These are phyloP conservation scores for Magnaporthales sp. DNA, from an alignment of 2,329 filamentous ascomycete genomes.

Conservation along the genomic window DNA sequence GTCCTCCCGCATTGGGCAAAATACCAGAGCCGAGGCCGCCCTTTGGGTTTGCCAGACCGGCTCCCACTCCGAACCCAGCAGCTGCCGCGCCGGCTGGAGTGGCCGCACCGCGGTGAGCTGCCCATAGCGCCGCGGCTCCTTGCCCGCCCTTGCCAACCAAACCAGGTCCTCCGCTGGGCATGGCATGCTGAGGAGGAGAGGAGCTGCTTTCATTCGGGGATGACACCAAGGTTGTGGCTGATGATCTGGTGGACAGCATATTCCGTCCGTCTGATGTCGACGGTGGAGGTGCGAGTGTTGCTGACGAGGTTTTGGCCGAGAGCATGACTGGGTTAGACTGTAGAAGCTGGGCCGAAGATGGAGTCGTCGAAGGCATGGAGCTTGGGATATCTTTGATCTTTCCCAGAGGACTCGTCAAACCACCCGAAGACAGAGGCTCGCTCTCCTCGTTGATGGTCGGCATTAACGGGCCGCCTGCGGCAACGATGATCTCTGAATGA, in stretches of 20 bases:
- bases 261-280: neutral
- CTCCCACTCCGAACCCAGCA: neutral
- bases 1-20: neutral
- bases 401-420: neutral
- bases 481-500: neutral
- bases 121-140: neutral
- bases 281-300: neutral
- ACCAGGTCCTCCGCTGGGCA: neutral
- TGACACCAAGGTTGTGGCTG: neutral
- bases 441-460: conserved; percentile 7
- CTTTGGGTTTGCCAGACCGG: neutral
- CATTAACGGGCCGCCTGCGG: neutral
- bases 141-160: no score
- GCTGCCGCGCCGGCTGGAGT: no score
- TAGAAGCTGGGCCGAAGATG: neutral
- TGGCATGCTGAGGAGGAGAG: neutral
- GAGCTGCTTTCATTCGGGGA: neutral
- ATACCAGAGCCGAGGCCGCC: neutral
- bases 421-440: neutral
- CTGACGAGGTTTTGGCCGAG: neutral
- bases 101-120: neutral
- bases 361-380: neutral
- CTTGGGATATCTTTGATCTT: neutral
- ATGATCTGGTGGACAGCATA: neutral
- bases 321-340: neutral